Base-by-base conservation (phyloP, 1,139 yeast species). In the Tardiomyces blankii region DNA sequence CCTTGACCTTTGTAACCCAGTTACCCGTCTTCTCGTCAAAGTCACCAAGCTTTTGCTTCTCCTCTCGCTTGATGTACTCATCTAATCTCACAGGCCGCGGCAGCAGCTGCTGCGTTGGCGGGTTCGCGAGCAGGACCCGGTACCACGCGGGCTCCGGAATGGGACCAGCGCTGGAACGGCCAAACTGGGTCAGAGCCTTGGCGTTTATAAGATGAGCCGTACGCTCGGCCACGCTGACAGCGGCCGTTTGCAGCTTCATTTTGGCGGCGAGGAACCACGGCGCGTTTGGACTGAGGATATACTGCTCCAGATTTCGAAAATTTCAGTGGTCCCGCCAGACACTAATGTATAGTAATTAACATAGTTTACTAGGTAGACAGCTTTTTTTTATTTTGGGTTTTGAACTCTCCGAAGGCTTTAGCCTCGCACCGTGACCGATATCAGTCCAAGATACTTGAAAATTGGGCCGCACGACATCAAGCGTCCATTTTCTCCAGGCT, bases 141-240 rank as follows among this genome's bases (percentile, higher is more conserved):
- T 75, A 86, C 96, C 96, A 89, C 0, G 81, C 81, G 2, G 97
- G 96, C 56, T 83, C 83, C 32, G 74, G 66, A 38, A 66, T 70
- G 5, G 55, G 52, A 3, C 50, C 49, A 13, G 46, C 44, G 2
- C 38, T 41, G 21, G 43, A 44, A n/a, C 47, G 42, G 13, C 47
- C 44, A 9, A 30, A 30, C 35, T 30, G 35, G 7, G 19, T n/a
- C 19, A 35, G 18, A 13, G 19, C 18, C 4, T 91, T 89, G 0
- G 83, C 73, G 54, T 72, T 72, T 53, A 86, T 66, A 56, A 78
- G 79, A 45, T 82, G 80, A 1, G 93, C 80, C 0, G 94, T 83
- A 57, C 88, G 75, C 61, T 82, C 85, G 44, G 87, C 73, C 18
- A 88, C 85, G 48, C 77, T 75, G 39, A 78, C 72, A 27, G 95